Evolutionary conservation across 345 rosid genomes (phyloP), one percentile per base, ranked within the genome.

Genomic region (Luvunga scandens): DNA sequence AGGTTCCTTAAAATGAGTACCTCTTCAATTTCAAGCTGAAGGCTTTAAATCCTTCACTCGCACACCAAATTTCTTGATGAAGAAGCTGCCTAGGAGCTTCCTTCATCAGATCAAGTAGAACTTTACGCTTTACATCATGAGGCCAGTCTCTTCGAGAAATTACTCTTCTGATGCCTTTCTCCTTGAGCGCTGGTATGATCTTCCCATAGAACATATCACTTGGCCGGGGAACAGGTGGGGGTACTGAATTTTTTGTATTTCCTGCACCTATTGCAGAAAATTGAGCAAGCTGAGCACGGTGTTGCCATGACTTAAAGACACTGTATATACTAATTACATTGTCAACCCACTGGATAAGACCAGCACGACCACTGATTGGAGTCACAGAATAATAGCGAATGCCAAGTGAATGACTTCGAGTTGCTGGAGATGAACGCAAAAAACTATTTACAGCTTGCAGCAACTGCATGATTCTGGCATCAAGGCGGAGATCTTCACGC

Each of bases 81-180:
- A 94, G 91, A 78, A 94, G 97, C 86, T 94, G 96, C 72, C 79
- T 89, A 22, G 97, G 98, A 78, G 89, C 96, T 79, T 92, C 96
- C 87, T 89, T 90, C 93, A 94, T 92, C 69, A 94, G 92, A 88
- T 94, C 98, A 77, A 91, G 81, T 75, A 91, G 89, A 84, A 94
- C 98, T 85, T 91, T 93, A 69, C 91, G 93, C 89, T 94, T 94
- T 63, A 94, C 98, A 82, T 94, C 98, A 79, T 89, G 93, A 80
- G 98, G 98, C 98, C 98, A 94, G 81, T 94, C 98, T 83, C 96
- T 91, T 86, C 98, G 89, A 75, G 98, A 94, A 80, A 91, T 94
- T 61, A 91, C 96, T 87, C 92, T 94, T 83, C 90, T 92, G 66
- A 94, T 91, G 66, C 98, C 96, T 85, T 92, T 92, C 84, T 94